Conservation (phyloP, 2,329 filamentous ascomycete genomes). For the Aphanocladium album region DNA sequence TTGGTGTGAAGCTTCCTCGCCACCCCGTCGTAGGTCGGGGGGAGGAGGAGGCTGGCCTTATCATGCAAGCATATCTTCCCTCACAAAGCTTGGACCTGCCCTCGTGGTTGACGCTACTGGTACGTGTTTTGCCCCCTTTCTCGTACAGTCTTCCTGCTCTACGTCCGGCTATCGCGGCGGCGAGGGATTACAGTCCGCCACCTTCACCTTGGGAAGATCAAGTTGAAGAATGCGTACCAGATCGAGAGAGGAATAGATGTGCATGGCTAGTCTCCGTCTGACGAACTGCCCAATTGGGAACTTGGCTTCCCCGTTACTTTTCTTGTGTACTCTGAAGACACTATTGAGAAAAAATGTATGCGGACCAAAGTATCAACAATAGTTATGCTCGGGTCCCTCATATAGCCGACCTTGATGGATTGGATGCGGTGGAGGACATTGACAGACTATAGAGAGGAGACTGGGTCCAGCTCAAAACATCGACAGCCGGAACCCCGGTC, state of each 20-base stretch:
- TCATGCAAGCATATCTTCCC: neutral
- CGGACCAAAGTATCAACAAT: too few relatives aligned
- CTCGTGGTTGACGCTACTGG: neutral
- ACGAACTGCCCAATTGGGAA: neutral
- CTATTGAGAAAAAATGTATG: neutral
- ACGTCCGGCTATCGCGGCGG: neutral
- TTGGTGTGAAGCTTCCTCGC: neutral
- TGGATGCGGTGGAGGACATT: neutral
- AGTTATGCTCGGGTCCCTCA: neutral
- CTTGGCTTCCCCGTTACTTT: neutral
- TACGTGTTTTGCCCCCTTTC: neutral
- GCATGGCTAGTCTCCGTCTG: neutral
- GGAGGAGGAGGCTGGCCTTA: neutral
- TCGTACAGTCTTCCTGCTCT: neutral
- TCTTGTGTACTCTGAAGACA: too few relatives aligned
- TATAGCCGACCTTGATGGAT: conserved; percentile 1
- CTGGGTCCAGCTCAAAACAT: neutral
- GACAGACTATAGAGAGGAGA: neutral
- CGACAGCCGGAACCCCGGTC: neutral
- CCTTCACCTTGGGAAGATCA: neutral
- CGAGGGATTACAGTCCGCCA: neutral
- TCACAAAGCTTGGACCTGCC: neutral
- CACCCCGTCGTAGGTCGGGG: neutral
- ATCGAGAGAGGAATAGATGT: neutral
- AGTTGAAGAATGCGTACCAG: neutral